A percentile compares a stretch with the other conserved stretches of the same genome.
Evolutionary conservation across 345 rosid genomes (phyloP).

Genomic region (Salix udensis): DNA sequence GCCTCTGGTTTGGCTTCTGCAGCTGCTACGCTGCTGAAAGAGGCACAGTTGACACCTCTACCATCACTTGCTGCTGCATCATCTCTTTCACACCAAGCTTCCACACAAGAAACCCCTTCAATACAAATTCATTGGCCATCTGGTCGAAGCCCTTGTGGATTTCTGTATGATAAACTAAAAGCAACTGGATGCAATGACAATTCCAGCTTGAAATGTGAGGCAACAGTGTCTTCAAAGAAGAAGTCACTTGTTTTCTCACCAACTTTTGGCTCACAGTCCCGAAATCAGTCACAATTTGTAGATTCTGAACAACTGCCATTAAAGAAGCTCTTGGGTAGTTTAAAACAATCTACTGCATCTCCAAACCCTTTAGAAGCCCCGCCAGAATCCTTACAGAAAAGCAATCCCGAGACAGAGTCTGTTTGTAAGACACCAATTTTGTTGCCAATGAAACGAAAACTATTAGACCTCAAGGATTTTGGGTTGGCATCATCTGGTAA

Average conservation of each 20-base stretch:
- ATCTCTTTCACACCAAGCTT: slow-evolving; percentile 51
- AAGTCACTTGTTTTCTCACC: slow-evolving; percentile 74
- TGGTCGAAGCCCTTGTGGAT: slow-evolving; percentile 65
- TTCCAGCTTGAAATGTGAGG: slow-evolving; percentile 41
- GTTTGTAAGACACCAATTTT: slow-evolving; percentile 63
- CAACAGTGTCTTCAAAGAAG: slow-evolving; percentile 59
- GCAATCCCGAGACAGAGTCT: slow-evolving; percentile 45
- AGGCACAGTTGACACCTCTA: slow-evolving; percentile 86
- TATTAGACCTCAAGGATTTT: slow-evolving; percentile 62
- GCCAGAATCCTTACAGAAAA: slow-evolving; percentile 37
- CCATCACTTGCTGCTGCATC: slow-evolving; percentile 63
- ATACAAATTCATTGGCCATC: slow-evolving; percentile 83
- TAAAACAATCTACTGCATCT: slow-evolving; percentile 35
- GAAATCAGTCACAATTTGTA: slow-evolving; percentile 39
- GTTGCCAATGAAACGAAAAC: slow-evolving; percentile 73
- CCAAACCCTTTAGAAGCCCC: slow-evolving; percentile 37
- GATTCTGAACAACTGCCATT: slow-evolving; percentile 44
- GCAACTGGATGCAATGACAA: slow-evolving; percentile 41
- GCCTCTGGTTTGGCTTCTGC: slow-evolving; percentile 75
- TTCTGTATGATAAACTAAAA: slow-evolving; percentile 52
- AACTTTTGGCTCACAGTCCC: slow-evolving; percentile 50
- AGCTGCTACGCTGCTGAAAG: slow-evolving; percentile 68
- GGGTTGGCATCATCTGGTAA: slow-evolving; percentile 53
- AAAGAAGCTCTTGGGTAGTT: slow-evolving; percentile 34
- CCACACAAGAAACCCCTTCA: slow-evolving; percentile 55